A percentile compares a stretch with the other conserved stretches of the same genome.
These are phyloP conservation scores for Xylaria longipes DNA, from an alignment of 495 filamentous ascomycete genomes.

Conservation along the genomic window DNA sequence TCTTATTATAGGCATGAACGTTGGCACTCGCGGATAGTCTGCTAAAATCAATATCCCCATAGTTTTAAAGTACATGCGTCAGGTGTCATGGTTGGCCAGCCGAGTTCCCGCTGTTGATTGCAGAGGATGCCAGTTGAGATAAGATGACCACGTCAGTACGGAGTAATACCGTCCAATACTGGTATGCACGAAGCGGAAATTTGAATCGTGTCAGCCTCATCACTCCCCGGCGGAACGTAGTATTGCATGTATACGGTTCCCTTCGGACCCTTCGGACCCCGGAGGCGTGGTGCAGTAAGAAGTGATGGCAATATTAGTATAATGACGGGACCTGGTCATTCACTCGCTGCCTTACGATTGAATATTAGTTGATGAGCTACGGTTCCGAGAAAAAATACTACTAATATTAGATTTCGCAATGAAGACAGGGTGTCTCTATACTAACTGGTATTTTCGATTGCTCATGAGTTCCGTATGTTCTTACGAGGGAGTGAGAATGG, in stretches of 20 bases:
- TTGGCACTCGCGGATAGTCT: neutral
- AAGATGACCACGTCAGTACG: neutral
- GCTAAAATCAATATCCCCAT: conserved; percentile 1
- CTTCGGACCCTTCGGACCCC: neutral
- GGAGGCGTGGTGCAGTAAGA: neutral
- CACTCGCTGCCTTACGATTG: neutral
- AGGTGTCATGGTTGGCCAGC: neutral
- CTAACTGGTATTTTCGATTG: neutral
- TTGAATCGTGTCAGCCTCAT: conserved; percentile 5
- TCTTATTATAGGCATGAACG: neutral
- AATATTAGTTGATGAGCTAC: neutral
- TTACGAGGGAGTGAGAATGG: neutral
- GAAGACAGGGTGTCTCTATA: neutral
- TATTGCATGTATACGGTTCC: conserved; percentile 6
- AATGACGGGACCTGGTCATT: neutral
- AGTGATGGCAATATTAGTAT: neutral
- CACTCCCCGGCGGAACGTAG: neutral
- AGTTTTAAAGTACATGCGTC: neutral
- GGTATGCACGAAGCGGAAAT: conserved; percentile 1
- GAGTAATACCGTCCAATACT: neutral
- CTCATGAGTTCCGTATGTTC: neutral
- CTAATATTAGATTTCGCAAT: neutral
- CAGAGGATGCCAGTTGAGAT: neutral
- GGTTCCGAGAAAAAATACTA: neutral
- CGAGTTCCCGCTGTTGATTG: neutral